Conservation (phyloP, 2,329 filamentous ascomycete genomes). For the Phialophora verrucosa region DNA sequence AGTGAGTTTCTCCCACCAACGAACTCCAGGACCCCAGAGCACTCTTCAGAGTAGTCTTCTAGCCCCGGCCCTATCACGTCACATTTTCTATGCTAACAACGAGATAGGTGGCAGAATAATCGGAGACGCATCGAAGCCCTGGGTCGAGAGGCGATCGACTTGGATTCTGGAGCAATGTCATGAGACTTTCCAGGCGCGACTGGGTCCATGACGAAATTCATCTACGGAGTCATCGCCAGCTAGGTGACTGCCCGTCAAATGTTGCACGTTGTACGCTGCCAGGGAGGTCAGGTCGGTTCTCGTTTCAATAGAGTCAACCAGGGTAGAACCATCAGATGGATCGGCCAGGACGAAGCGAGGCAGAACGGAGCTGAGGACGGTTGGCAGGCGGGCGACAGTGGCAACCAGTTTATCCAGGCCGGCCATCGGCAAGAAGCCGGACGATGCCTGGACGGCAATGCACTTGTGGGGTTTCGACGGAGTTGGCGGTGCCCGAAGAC, state of each 20-base stretch:
- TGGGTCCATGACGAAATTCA: constrained; percentile 8
- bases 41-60: neutral
- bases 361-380: neutral
- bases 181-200: neutral
- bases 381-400: neutral
- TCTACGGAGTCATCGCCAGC: neutral
- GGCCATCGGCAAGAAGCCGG: constrained; percentile 3
- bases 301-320: neutral
- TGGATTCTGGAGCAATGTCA: constrained; percentile 15
- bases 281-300: neutral
- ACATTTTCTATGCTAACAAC: neutral
- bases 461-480: constrained; percentile 10
- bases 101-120: constrained; percentile 62
- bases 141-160: constrained; percentile 29
- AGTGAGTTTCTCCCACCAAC: constrained; percentile 39
- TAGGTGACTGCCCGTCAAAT: neutral
- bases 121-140: constrained; percentile 23
- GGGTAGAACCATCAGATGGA: neutral
- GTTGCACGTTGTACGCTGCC: neutral
- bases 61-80: neutral
- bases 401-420: neutral
- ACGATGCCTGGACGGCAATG: constrained; percentile 2
- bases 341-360: neutral
- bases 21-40: neutral
- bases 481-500: constrained; percentile 18